phyloP scores from a whole-genome alignment of 2,329 filamentous ascomycete species.

The Paecilomyces variotii region DNA sequence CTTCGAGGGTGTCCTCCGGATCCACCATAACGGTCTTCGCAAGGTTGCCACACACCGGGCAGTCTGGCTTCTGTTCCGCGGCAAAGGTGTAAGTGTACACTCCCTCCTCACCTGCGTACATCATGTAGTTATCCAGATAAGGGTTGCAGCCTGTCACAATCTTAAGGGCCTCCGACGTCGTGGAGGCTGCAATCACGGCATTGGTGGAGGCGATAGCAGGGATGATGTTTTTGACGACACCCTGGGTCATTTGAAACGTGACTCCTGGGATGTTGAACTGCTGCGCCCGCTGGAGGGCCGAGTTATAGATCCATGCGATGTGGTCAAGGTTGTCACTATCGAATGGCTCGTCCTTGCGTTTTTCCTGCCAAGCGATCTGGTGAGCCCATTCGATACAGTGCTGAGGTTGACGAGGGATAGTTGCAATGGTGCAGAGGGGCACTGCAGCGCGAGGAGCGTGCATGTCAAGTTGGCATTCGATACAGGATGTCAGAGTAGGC shows the following conservation, averaged over 20 bases:
- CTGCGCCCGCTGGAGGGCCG: conserved; percentile 68
- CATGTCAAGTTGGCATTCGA: conserved; percentile 98
- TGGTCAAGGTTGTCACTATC: conserved; percentile 96
- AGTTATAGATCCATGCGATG: conserved; percentile 91
- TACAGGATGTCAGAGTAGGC: conserved; percentile 87
- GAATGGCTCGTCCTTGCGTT: conserved; percentile 72
- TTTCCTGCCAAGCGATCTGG: conserved; percentile 90
- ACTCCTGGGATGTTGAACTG: conserved; percentile 90
- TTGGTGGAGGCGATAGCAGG: conserved; percentile 97
- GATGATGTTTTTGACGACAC: conserved; percentile 98
- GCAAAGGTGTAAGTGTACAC: conserved; percentile 98
- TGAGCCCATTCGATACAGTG: conserved; percentile 99
- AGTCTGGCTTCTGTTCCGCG: conserved; percentile 89
- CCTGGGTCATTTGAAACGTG: conserved; percentile 92
- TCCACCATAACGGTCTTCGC: conserved; percentile 68
- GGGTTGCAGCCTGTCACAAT: conserved; percentile 78
- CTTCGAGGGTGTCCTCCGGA: conserved; percentile 63
- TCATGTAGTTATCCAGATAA: conserved; percentile 91
- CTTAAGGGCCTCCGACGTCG: conserved; percentile 96
- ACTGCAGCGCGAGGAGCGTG: conserved; percentile 96
- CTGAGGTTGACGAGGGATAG: conserved; percentile 91
- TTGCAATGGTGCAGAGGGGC: conserved; percentile 90
- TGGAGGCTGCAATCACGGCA: conserved; percentile 88
- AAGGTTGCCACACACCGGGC: conserved; percentile 82
- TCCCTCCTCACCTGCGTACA: conserved; percentile 93